Percentiles rank a stretch among this genome's conserved stretches.
Evolutionary conservation across 2,329 filamentous ascomycete genomes (phyloP).

Genomic region (Stemphylium vesicarium): DNA sequence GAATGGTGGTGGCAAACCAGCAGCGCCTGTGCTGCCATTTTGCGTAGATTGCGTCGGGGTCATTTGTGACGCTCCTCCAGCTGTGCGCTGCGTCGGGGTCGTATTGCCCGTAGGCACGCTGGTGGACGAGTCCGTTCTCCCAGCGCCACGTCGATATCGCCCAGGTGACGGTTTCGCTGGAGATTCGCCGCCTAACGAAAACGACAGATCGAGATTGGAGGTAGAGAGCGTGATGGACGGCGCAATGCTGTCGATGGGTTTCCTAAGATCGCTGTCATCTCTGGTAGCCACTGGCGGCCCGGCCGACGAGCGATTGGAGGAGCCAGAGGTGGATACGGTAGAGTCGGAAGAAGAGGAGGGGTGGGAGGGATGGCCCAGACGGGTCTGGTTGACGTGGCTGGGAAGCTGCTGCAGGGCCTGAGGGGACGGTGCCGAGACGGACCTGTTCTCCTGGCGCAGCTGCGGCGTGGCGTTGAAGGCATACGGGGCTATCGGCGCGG

Average conservation of each 20-base stretch:
- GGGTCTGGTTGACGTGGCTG: conserved; percentile 29
- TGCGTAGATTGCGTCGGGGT: conserved; percentile 62
- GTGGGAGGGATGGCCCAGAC: conserved; percentile 46
- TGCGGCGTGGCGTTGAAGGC: conserved; percentile 60
- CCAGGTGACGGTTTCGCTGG: conserved; percentile 76
- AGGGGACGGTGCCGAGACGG: conserved; percentile 59
- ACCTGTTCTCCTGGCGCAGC: conserved; percentile 63
- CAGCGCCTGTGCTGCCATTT: conserved; percentile 60
- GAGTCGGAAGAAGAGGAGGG: conserved; percentile 52
- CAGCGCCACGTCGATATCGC: conserved; percentile 76
- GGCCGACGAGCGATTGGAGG: conserved; percentile 56
- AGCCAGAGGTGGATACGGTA: conserved; percentile 56
- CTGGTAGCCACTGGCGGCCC: conserved; percentile 50
- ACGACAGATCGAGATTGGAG: conserved; percentile 60
- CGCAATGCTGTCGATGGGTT: conserved; percentile 48
- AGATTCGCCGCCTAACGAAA: conserved; percentile 63
- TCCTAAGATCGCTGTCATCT: conserved; percentile 56
- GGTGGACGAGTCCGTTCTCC: conserved; percentile 59
- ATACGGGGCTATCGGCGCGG: conserved; percentile 57
- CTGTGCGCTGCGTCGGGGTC: conserved; percentile 41
- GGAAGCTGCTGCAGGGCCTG: conserved; percentile 46
- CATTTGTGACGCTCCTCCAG: conserved; percentile 52
- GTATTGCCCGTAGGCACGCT: conserved; percentile 37
- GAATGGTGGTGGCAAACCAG: conserved; percentile 23
- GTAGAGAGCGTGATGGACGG: conserved; percentile 59